phyloP scores from a whole-genome alignment of 371 early-diverging fungal species.

The Capniomyces stellatus region DNA sequence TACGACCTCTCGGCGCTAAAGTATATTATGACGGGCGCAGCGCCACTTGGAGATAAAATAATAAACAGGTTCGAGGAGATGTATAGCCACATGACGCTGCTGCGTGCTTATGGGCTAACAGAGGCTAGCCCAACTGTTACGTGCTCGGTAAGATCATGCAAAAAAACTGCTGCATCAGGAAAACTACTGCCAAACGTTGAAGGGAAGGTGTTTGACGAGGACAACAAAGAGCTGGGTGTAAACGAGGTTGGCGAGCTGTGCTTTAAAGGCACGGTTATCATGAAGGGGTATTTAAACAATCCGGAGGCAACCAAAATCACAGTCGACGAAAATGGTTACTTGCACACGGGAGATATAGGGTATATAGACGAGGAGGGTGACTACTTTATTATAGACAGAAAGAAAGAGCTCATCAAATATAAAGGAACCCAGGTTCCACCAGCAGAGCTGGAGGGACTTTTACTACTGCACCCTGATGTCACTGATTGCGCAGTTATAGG shows the following conservation, averaged over 20 bases:
- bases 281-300: conserved; percentile 72
- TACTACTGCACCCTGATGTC: conserved; percentile 52
- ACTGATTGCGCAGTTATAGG: conserved; percentile 67
- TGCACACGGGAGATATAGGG: conserved; percentile 93
- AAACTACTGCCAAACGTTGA: conserved; percentile 42
- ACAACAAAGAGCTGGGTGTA: conserved; percentile 29
- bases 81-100: conserved; percentile 8
- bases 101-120: conserved; percentile 48
- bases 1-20: conserved; percentile 48
- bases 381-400: conserved; percentile 39
- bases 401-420: conserved; percentile 55
- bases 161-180: conserved; percentile 40
- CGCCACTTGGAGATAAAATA: conserved; percentile 41
- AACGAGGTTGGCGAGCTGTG: conserved; percentile 62
- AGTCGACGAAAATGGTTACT: conserved; percentile 74
- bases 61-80: conserved; percentile 3
- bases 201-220: conserved; percentile 49
- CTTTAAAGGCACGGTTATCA: conserved; percentile 76
- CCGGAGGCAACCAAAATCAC: conserved; percentile 55
- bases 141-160: conserved; percentile 20
- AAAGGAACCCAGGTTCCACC: conserved; percentile 59
- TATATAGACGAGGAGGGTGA: conserved; percentile 49
- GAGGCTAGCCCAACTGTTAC: conserved; percentile 41
- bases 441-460: conserved; percentile 67
- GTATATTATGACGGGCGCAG: conserved; percentile 55